Base-by-base conservation (phyloP, 257 asterid species). In the Solanum okadae region DNA sequence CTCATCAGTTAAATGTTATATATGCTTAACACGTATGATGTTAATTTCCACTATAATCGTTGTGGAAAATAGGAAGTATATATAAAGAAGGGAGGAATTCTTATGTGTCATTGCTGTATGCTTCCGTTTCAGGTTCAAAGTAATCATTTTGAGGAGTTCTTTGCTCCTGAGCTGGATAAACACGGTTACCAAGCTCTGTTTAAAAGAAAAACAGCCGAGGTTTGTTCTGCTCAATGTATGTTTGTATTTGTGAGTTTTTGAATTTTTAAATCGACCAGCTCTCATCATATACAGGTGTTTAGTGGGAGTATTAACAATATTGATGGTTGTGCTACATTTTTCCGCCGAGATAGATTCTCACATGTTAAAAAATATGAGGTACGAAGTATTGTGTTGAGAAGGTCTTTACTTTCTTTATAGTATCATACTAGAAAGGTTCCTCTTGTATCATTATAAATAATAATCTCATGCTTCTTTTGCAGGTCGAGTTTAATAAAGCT, bases 401-500 rank as follows among this genome's bases (percentile, higher is more conserved):
- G 46, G 31, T 9, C 40, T 59, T 12, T 72, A 31, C 29, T 56
- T 33, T 79, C 16, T 35, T 79, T 88, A 22, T 38, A 8, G 68
- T 33, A 71, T 38, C 27, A 29, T 44, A 13, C 46, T 33, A 46
- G 73, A 40, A 29, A 44, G n/a, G 77, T 88, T 34, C 35, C 86
- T 71, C 85, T 63, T 89, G 85, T 86, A 14, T 34, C 90, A 37
- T 10, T 75, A 63, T 49, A 81, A 75, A 87, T 90, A 52, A 40
- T 81, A 10, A 59, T 35, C 85, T 40, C 90, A 70, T 87, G 33
- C 59, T 68, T 56, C 40, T 63, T 76, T 49, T 91, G 90, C 91
- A 97, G 99, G 98, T 97, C 89, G 99, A 97, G 91, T 97, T 96
- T 90, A 97, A 97, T 91, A 96, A 97, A 94, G 99, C 99, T 83